Evolutionary conservation across 1,284 basidiomycete genomes (phyloP), one percentile per base, ranked within the genome.

Genomic region (Bondarzewia mesenterica): DNA sequence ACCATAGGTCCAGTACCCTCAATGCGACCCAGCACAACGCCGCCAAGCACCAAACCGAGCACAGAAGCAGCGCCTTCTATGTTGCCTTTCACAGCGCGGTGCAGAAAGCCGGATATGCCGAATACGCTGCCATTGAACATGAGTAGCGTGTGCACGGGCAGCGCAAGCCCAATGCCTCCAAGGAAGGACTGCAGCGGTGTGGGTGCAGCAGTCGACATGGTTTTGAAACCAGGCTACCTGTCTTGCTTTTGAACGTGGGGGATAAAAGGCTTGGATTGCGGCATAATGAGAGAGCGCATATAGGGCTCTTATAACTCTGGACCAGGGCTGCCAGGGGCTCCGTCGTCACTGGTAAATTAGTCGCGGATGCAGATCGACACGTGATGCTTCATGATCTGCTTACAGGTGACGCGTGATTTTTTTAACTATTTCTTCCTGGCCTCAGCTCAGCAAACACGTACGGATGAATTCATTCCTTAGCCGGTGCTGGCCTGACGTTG

Each of bases 31-130:
- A 71, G 60, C 35, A 68, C 50, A 15, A 66, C 52, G 20, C 79
- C 80, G 36, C 75, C 72, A 27, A 73, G 58, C 47, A 79, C 46
- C 47, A 77, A 58, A 27, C 73, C 70, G 26, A 60, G 49, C 25
- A 68, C 72, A 49, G 67, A 68, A 6, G 61, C 59, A 2, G 65
- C 48, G 7, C 66, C 69, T 42, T 76, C 74, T 35, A 57, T 58
- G 50, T 62, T 62, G n/a, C 80, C 80, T 20, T 67, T 66, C 5
- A 74, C 54, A 1, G 75, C 71, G 32, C 74, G 70, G 60, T 83
- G 76, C 10, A 84, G 54, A 51, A 84, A 79, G 2, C 80, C 79
- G 10, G 80, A 82, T 39, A 85, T 75, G 4, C 83, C 83, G 49
- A 84, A 75, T 22, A 78, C 73, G 48, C 69, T 70, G 21, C 82